Percentiles rank a stretch among this genome's conserved stretches.
These are phyloP conservation scores for Boeremia exigua DNA, from an alignment of 2,329 filamentous ascomycete genomes.

Conservation along the genomic window DNA sequence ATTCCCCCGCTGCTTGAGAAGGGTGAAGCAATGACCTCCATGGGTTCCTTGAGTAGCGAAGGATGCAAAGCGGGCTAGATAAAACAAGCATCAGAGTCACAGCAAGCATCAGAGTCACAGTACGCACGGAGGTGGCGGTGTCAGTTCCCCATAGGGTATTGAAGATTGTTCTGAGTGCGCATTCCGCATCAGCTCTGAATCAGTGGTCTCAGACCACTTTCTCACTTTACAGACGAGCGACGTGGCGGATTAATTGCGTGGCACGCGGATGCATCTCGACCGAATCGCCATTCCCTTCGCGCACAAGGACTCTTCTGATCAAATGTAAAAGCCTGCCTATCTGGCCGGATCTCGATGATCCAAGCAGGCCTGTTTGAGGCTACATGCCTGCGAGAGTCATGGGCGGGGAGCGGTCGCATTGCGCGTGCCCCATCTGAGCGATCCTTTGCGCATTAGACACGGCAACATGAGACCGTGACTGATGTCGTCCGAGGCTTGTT, in stretches of 20 bases:
- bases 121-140: slow-evolving; percentile 15
- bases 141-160: slow-evolving; percentile 9
- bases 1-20: neutral
- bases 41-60: neutral
- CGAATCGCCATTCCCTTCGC: neutral
- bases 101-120: slow-evolving; percentile 7
- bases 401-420: neutral
- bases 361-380: neutral
- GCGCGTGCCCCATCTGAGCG: neutral
- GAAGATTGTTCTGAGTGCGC: neutral
- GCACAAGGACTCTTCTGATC: neutral
- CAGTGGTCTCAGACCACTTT: slow-evolving; percentile 8
- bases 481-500: slow-evolving; percentile 22
- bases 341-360: neutral
- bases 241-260: neutral
- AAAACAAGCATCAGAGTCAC: neutral
- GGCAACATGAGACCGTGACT: slow-evolving; percentile 11
- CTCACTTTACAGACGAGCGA: neutral
- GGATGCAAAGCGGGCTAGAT: neutral
- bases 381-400: neutral
- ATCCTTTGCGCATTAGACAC: slow-evolving; percentile 2
- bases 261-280: neutral
- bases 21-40: neutral
- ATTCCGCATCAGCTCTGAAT: slow-evolving; percentile 8
- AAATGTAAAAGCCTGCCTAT: neutral